These are phyloP conservation scores for Saccharomycopsis sp. DNA, from an alignment of 805 yeast genomes.

Conservation along the genomic window DNA sequence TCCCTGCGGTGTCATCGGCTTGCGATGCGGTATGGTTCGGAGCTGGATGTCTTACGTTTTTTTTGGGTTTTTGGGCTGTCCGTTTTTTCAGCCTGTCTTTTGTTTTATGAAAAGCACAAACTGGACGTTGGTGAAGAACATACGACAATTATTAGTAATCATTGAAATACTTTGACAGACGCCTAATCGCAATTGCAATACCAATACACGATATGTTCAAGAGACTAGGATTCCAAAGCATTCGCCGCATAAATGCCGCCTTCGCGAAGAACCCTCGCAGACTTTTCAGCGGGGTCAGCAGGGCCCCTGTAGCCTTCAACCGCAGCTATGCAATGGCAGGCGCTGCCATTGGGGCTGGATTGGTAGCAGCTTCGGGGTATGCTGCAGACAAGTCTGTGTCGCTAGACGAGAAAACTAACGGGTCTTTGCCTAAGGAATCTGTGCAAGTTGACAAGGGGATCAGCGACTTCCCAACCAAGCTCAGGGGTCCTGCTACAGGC, in stretches of 20 bases:
- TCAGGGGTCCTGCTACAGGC: slow-evolving; percentile 21
- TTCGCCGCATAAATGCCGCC: neutral
- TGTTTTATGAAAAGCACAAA: neutral
- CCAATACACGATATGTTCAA: too few species aligned
- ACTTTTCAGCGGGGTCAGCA: neutral
- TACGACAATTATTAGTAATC: neutral
- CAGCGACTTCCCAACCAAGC: slow-evolving; percentile 40
- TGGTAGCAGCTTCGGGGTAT: neutral
- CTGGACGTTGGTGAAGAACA: neutral
- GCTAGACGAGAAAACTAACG: neutral
- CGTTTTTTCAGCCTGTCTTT: neutral
- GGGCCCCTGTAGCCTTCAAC: neutral
- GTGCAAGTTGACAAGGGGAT: slow-evolving; percentile 45
- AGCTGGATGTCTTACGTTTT: neutral
- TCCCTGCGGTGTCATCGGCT: too few species aligned
- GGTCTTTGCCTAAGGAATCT: slow-evolving; percentile 20
- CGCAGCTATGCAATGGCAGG: neutral
- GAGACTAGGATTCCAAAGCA: neutral
- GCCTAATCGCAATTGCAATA: too few species aligned
- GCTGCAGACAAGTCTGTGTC: neutral
- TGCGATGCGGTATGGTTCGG: neutral
- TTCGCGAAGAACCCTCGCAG: neutral
- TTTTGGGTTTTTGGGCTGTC: neutral
- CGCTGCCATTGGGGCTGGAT: neutral
- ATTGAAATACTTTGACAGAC: too few species aligned